Conservation (phyloP, 805 yeast species). For the Candida adriatica region DNA sequence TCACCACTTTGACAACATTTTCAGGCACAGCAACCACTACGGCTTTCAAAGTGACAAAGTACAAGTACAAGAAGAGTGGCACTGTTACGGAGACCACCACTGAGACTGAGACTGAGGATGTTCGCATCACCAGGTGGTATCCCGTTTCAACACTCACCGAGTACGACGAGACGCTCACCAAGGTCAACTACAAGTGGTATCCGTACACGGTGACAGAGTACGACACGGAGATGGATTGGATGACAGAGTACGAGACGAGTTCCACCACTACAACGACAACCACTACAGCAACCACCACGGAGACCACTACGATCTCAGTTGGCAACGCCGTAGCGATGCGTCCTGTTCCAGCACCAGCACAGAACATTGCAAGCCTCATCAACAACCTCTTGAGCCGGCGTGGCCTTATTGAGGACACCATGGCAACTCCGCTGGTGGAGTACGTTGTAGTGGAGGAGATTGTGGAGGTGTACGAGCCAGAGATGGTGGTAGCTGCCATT, state of each 20-base stretch:
- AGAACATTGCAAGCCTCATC: too few species aligned
- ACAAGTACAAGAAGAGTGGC: slow-evolving; percentile 13
- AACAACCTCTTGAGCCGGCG: too few species aligned
- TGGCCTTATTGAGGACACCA: too few species aligned
- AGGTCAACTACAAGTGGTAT: slow-evolving; percentile 18
- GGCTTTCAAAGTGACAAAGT: slow-evolving; percentile 12
- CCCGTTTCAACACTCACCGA: slow-evolving; percentile 22
- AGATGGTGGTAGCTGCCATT: neutral
- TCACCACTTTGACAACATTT: slow-evolving; percentile 10
- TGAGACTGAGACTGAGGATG: slow-evolving; percentile 17
- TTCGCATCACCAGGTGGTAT: slow-evolving; percentile 14
- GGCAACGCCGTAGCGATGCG: slow-evolving; percentile 7
- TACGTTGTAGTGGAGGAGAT: slow-evolving; percentile 7
- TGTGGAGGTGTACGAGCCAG: slow-evolving; percentile 4
- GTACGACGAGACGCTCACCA: slow-evolving; percentile 18
- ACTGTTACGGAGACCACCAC: slow-evolving; percentile 11
- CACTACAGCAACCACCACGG: slow-evolving; percentile 4
- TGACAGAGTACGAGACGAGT: neutral
- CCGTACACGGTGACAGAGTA: slow-evolving; percentile 16
- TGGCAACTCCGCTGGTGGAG: slow-evolving; percentile 1
- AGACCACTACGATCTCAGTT: slow-evolving; percentile 11
- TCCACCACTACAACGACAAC: neutral
- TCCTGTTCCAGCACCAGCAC: slow-evolving; percentile 13
- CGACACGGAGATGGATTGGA: slow-evolving; percentile 1
- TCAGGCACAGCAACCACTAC: slow-evolving; percentile 15